These are phyloP conservation scores for Ogataea philodendri DNA, from an alignment of 805 yeast genomes.

Conservation along the genomic window DNA sequence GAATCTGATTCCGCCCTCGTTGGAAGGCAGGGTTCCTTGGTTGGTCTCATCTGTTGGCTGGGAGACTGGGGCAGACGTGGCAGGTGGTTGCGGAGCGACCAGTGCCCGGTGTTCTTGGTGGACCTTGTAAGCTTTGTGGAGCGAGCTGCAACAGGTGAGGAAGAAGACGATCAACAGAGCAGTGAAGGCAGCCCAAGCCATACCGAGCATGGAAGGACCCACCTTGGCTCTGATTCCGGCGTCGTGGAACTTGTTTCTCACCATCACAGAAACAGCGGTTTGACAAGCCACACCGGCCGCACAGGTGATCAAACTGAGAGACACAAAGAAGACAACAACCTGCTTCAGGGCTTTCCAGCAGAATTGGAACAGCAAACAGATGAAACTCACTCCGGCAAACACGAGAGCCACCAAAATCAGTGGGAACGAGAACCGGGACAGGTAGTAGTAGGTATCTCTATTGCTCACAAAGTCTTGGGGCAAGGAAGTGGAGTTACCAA, in stretches of 20 bases:
- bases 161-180: conserved; percentile 49
- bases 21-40: conserved; percentile 29
- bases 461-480: conserved; percentile 53
- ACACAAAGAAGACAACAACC: conserved; percentile 50
- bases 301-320: conserved; percentile 51
- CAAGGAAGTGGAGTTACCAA: conserved; percentile 49
- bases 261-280: conserved; percentile 79
- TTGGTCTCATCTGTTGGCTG: conserved; percentile 20
- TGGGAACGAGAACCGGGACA: conserved; percentile 65
- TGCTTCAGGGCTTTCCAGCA: conserved; percentile 56
- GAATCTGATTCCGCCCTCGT: conserved; percentile 67
- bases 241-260: conserved; percentile 61
- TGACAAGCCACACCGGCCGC: conserved; percentile 65
- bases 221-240: conserved; percentile 45
- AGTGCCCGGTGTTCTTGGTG: conserved; percentile 41
- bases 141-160: conserved; percentile 49
- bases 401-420: conserved; percentile 58
- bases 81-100: conserved; percentile 22
- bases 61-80: conserved; percentile 7
- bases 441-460: conserved; percentile 59
- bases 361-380: conserved; percentile 53
- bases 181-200: conserved; percentile 70
- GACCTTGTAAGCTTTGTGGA: conserved; percentile 48
- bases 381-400: conserved; percentile 60
- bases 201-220: conserved; percentile 58